These are phyloP conservation scores for Epichloe coenophiala DNA, from an alignment of 2,329 filamentous ascomycete genomes.

Conservation along the genomic window DNA sequence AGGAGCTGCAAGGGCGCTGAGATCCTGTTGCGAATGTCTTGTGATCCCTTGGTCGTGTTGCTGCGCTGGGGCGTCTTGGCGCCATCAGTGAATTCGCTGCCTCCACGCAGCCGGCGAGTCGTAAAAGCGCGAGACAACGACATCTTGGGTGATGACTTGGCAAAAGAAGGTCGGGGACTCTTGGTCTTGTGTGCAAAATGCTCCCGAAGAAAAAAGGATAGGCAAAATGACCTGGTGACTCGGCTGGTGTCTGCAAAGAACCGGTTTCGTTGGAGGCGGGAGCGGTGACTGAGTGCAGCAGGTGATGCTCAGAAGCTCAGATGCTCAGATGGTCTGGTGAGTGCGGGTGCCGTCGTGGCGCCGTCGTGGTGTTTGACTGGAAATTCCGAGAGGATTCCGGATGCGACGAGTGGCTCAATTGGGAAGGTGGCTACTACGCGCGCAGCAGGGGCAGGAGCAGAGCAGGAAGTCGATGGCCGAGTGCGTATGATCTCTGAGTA, in stretches of 20 bases:
- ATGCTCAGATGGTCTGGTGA: neutral
- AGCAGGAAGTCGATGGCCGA: neutral
- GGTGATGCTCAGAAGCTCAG: neutral
- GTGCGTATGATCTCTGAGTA: neutral
- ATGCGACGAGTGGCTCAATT: conserved; percentile 5
- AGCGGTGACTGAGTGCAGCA: conserved; percentile 1
- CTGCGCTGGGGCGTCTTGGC: conserved; percentile 31
- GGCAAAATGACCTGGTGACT: neutral
- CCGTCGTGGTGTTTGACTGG: neutral
- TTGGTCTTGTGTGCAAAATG: neutral
- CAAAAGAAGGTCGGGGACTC: neutral
- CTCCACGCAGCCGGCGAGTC: conserved; percentile 48
- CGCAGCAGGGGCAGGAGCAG: neutral
- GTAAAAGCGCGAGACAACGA: conserved; percentile 60
- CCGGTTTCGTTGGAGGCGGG: neutral
- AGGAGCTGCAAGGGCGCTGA: conserved; percentile 77
- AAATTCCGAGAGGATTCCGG: neutral
- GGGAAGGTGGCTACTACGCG: conserved; percentile 7
- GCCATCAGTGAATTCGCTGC: conserved; percentile 30
- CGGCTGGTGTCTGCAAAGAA: neutral
- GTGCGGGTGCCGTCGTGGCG: neutral
- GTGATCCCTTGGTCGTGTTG: conserved; percentile 34
- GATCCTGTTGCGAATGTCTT: conserved; percentile 54
- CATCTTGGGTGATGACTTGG: conserved; percentile 18
- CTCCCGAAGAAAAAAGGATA: neutral